Conservation (phyloP, 371 early-diverging fungal genomes). For the Coemansia sp. region DNA sequence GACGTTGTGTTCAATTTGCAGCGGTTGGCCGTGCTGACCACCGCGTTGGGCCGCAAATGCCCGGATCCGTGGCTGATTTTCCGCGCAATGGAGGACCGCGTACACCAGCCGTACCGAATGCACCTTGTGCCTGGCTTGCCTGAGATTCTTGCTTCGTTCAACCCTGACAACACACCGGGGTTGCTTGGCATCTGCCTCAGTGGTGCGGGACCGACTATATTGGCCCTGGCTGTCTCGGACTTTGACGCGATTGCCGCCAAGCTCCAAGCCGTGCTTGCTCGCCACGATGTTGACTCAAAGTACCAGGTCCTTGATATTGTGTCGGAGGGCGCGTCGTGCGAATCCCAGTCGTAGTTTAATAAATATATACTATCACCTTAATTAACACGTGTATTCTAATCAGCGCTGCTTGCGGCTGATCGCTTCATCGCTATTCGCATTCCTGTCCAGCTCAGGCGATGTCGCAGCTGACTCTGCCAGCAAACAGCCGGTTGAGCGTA, state of each 20-base stretch:
- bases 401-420: slow-evolving; percentile 33
- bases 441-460: too few species aligned
- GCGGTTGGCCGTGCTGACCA: slow-evolving; percentile 83
- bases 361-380: background rate
- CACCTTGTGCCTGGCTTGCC: slow-evolving; percentile 91
- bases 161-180: slow-evolving; percentile 74
- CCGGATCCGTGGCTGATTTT: slow-evolving; percentile 72
- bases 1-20: slow-evolving; percentile 93
- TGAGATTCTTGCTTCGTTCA: slow-evolving; percentile 73
- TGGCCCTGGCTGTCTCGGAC: slow-evolving; percentile 77
- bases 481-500: too few species aligned
- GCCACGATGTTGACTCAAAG: slow-evolving; percentile 61
- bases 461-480: too few species aligned
- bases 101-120: slow-evolving; percentile 93
- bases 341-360: background rate
- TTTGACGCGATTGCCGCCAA: slow-evolving; percentile 69
- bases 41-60: slow-evolving; percentile 69
- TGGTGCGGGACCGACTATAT: slow-evolving; percentile 95
- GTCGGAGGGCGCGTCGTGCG: slow-evolving; percentile 59
- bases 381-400: background rate
- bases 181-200: slow-evolving; percentile 89
- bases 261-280: slow-evolving; percentile 62
- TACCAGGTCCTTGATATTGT: slow-evolving; percentile 76
- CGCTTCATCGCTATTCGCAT: background rate
- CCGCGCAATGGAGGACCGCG: slow-evolving; percentile 89